These are phyloP conservation scores for Aspergillus pseudotamarii DNA, from an alignment of 2,329 filamentous ascomycete species.

Conservation along the genomic window DNA sequence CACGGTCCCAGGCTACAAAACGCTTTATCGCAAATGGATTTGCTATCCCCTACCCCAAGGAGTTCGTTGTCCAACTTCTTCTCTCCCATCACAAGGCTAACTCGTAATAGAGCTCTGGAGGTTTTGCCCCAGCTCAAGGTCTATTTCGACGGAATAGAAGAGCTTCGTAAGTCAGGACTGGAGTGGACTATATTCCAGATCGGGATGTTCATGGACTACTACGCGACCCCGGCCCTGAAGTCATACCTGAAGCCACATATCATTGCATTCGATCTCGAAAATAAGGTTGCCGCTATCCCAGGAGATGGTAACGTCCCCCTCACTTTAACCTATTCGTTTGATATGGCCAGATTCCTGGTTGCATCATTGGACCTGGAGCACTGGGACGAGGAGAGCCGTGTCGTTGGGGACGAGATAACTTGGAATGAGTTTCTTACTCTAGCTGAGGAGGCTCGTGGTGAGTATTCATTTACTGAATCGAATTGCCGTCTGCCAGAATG, in stretches of 20 bases:
- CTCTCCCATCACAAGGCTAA: neutral
- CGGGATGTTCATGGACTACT: constrained; percentile 17
- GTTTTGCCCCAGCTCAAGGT: constrained; percentile 8
- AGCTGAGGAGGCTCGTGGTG: constrained; percentile 23
- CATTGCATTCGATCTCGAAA: constrained; percentile 22
- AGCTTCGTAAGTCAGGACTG: constrained; percentile 8
- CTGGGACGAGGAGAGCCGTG: constrained; percentile 22
- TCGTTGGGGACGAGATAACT: constrained; percentile 29
- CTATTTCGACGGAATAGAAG: constrained; percentile 9
- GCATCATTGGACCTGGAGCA: constrained; percentile 16
- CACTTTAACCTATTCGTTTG: constrained; percentile 26
- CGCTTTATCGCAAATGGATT: constrained; percentile 26
- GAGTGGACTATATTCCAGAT: constrained; percentile 24
- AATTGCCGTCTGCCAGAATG: too few species aligned
- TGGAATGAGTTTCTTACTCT: constrained; percentile 28
- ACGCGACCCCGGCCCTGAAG: constrained; percentile 17
- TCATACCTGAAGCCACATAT: constrained; percentile 20
- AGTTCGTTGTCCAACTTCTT: neutral
- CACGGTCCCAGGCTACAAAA: constrained; percentile 14
- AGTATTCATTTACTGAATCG: neutral
- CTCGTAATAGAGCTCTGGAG: neutral
- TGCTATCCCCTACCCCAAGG: constrained; percentile 16
- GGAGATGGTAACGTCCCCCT: constrained; percentile 23
- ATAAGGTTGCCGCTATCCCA: constrained; percentile 25
- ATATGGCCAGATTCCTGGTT: constrained; percentile 27